Conservation (phyloP, 768 basidiomycete species). For the Megacollybia marginata region DNA sequence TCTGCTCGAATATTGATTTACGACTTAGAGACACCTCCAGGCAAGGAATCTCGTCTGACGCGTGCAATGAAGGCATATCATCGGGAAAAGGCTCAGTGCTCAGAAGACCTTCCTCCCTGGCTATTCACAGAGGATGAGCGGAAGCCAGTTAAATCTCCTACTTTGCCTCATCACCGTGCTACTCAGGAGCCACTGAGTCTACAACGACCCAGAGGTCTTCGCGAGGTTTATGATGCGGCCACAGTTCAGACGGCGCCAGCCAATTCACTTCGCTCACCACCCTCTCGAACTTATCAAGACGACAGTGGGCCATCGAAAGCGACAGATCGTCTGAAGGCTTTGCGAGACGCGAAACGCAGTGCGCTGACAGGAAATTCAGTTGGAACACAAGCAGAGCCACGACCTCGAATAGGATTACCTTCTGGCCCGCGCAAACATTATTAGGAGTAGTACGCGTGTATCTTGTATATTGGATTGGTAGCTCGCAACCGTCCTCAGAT, state of each 20-base stretch:
- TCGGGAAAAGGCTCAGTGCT: slow-evolving; percentile 48
- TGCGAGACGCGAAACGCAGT: slow-evolving; percentile 42
- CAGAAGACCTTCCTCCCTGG: slow-evolving; percentile 57
- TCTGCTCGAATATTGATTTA: not conserved
- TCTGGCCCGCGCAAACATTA: slow-evolving; percentile 21
- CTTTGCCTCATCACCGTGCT: not conserved
- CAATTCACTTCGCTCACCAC: not conserved
- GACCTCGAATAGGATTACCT: slow-evolving; percentile 26
- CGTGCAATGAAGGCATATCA: slow-evolving; percentile 67
- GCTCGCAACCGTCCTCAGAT: too few relatives aligned
- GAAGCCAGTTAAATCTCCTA: slow-evolving; percentile 12
- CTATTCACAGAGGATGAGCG: slow-evolving; percentile 55
- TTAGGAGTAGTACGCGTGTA: too few relatives aligned
- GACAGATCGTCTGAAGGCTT: slow-evolving; percentile 38
- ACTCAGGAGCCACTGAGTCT: not conserved
- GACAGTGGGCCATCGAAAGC: slow-evolving; percentile 24
- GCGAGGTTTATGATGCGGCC: slow-evolving; percentile 31
- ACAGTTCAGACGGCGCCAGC: slow-evolving; percentile 7
- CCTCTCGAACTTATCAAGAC: not conserved
- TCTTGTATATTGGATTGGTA: too few relatives aligned
- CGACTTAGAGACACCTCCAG: slow-evolving; percentile 37
- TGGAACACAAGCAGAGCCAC: slow-evolving; percentile 2
- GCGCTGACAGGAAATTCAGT: slow-evolving; percentile 1
- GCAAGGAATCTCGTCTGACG: slow-evolving; percentile 52
- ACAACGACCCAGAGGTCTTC: slow-evolving; percentile 19